Evolutionary conservation across 2,329 filamentous ascomycete species (phyloP).

Genomic region (Teratosphaeria pseudoeucalypti): DNA sequence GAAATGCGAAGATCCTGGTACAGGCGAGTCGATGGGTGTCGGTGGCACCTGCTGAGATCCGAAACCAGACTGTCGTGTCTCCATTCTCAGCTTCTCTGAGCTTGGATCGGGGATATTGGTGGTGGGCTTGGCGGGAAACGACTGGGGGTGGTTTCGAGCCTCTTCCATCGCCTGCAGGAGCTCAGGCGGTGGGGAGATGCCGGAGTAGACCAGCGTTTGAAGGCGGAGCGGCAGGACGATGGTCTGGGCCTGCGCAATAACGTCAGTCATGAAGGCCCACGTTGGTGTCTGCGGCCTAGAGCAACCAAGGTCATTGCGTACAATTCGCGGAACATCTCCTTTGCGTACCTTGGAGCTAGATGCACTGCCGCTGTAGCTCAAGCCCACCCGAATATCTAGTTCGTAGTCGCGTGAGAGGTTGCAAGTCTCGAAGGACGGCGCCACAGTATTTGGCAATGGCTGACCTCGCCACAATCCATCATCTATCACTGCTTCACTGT

Average conservation of each 20-base stretch:
- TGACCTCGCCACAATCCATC: slow-evolving; percentile 65
- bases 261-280: slow-evolving; percentile 1
- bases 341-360: slow-evolving; percentile 35
- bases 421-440: slow-evolving; percentile 79
- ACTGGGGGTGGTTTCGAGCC: slow-evolving; percentile 6
- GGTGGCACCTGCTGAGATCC: slow-evolving; percentile 16
- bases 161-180: slow-evolving; percentile 57
- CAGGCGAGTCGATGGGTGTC: slow-evolving; percentile 12
- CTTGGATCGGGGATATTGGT: slow-evolving; percentile 10
- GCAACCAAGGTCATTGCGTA: slow-evolving; percentile 5
- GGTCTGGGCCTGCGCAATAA: slow-evolving; percentile 41
- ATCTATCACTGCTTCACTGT: slow-evolving; percentile 33
- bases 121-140: slow-evolving; percentile 11
- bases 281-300: background rate
- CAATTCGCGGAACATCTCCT: slow-evolving; percentile 11
- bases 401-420: slow-evolving; percentile 77
- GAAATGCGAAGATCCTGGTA: background rate
- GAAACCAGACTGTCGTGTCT: slow-evolving; percentile 14
- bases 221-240: slow-evolving; percentile 72
- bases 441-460: slow-evolving; percentile 71
- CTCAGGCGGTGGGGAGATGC: slow-evolving; percentile 68
- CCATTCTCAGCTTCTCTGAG: slow-evolving; percentile 14
- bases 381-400: slow-evolving; percentile 67
- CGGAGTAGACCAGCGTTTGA: slow-evolving; percentile 72
- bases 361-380: slow-evolving; percentile 59